These are phyloP conservation scores for Neofusicoccum cordaticola DNA, from an alignment of 2,329 filamentous ascomycete genomes.

Conservation along the genomic window DNA sequence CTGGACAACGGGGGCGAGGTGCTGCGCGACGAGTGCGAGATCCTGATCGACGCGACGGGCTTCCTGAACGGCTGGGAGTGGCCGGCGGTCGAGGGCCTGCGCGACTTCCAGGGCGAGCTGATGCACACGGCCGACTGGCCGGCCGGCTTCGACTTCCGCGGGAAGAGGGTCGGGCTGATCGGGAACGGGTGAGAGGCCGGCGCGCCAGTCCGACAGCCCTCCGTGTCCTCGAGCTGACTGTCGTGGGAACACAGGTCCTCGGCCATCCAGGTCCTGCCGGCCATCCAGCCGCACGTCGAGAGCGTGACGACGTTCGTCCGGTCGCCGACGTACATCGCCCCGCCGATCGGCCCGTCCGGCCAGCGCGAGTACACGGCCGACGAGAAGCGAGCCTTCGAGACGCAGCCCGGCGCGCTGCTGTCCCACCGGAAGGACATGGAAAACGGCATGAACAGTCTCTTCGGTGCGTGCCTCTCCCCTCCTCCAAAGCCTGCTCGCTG, in stretches of 20 bases:
- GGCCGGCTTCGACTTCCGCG: conserved; percentile 46
- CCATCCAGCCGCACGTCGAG: conserved; percentile 44
- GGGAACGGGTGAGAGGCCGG: conserved; percentile 50
- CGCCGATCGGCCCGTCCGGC: conserved; percentile 40
- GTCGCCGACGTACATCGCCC: conserved; percentile 51
- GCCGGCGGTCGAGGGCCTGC: conserved; percentile 52
- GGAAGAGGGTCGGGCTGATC: conserved; percentile 52
- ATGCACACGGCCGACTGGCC: conserved; percentile 59
- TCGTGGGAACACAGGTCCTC: conserved; percentile 39
- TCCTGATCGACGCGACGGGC: conserved; percentile 26
- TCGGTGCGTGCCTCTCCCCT: conserved; percentile 27
- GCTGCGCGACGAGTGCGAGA: conserved; percentile 22
- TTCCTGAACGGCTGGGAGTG: conserved; percentile 31
- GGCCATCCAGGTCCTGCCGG: conserved; percentile 53
- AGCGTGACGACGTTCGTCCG: conserved; percentile 52
- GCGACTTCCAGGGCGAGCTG: conserved; percentile 52
- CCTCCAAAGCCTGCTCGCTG: background rate
- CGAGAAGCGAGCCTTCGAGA: conserved; percentile 43
- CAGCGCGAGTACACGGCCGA: conserved; percentile 42
- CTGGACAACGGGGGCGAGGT: conserved; percentile 8
- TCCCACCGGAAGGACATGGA: conserved; percentile 47
- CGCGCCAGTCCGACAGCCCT: too few species aligned
- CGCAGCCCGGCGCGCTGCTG: conserved; percentile 39
- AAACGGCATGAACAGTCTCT: conserved; percentile 46
- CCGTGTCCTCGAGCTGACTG: too few species aligned